Evolutionary conservation across 2,329 filamentous ascomycete genomes (phyloP).

Genomic region (Penicillium rolfsii): DNA sequence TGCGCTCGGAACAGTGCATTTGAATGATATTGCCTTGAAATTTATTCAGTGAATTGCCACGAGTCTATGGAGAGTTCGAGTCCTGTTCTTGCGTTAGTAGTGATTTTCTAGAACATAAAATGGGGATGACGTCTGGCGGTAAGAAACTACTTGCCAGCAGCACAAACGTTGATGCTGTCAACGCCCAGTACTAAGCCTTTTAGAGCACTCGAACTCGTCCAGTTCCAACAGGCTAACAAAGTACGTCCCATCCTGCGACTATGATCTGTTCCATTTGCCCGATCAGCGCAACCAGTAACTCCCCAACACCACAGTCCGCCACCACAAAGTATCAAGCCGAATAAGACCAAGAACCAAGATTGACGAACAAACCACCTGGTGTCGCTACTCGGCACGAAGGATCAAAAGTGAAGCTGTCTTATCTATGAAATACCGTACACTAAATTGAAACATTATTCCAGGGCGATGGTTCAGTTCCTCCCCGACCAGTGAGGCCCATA

Average conservation of each 20-base stretch:
- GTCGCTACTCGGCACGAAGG: not conserved
- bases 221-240: not conserved
- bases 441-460: not conserved
- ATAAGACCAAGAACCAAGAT: not conserved
- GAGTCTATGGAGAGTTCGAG: too few relatives aligned
- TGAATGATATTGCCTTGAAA: too few relatives aligned
- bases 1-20: too few relatives aligned
- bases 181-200: too few relatives aligned
- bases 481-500: conserved; percentile 23
- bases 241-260: not conserved
- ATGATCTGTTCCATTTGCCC: not conserved
- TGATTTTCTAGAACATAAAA: too few relatives aligned
- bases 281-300: not conserved
- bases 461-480: conserved; percentile 4
- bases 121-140: too few relatives aligned
- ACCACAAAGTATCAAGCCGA: not conserved
- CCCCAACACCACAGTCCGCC: not conserved
- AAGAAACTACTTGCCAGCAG: too few relatives aligned
- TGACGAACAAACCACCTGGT: not conserved
- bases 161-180: too few relatives aligned
- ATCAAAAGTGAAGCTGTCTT: conserved; percentile 24
- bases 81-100: too few relatives aligned
- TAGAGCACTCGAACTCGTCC: too few relatives aligned
- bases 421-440: not conserved
- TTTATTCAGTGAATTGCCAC: too few relatives aligned